phyloP scores from a whole-genome alignment of 139 green algal species.

The Micractinium sp. region DNA sequence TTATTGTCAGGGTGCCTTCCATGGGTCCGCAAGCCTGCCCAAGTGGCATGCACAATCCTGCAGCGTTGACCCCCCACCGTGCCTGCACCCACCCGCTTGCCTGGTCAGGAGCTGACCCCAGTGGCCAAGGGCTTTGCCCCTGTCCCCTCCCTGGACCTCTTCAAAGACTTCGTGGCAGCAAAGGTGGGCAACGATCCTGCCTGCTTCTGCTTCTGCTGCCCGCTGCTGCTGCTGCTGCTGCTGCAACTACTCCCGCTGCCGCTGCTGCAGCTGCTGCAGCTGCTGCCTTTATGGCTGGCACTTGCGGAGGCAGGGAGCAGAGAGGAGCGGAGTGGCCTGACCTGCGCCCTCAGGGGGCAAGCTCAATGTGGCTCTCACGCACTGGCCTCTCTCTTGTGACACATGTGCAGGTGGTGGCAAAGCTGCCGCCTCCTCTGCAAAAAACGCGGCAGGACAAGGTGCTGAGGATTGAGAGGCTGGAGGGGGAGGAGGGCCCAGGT shows the following conservation, averaged over 20 bases:
- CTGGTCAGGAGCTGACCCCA: slow-evolving; percentile 10
- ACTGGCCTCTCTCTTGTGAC: too few relatives aligned
- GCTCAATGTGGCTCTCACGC: too few relatives aligned
- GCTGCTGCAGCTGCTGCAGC: too few relatives aligned
- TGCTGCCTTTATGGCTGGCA: too few relatives aligned
- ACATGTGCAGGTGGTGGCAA: not conserved
- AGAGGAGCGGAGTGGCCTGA: too few relatives aligned
- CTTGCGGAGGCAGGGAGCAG: too few relatives aligned
- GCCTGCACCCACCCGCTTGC: not conserved
- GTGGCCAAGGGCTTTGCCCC: slow-evolving; percentile 25
- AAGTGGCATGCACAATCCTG: not conserved
- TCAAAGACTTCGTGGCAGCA: not conserved
- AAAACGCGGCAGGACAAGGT: not conserved
- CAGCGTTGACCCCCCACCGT: not conserved
- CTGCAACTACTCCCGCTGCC: too few relatives aligned
- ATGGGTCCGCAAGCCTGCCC: too few relatives aligned
- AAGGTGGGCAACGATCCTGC: slow-evolving; percentile 4
- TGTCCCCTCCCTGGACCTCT: slow-evolving; percentile 13
- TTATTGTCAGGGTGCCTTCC: too few relatives aligned
- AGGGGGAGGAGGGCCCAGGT: not conserved
- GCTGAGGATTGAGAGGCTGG: not conserved
- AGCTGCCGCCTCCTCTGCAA: not conserved
- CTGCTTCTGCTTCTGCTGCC: too few relatives aligned
- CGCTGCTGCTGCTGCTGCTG: too few relatives aligned
- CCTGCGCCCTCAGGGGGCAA: too few relatives aligned